Evolutionary conservation across 1,284 basidiomycete species (phyloP), one percentile per base, ranked within the genome.

Genomic region (Dichomitus squalens): DNA sequence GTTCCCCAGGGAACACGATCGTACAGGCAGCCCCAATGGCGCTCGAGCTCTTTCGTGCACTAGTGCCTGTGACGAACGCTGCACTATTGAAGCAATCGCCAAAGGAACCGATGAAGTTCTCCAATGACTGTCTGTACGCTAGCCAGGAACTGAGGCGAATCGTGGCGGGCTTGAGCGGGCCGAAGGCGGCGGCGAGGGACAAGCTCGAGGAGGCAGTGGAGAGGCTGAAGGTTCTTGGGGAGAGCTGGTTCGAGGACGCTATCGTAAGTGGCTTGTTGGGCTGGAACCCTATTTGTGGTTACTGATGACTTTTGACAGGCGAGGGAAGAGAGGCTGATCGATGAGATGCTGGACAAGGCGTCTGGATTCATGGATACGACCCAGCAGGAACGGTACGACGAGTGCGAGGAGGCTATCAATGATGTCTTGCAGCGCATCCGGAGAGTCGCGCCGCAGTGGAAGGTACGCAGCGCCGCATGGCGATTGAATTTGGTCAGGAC

Each of bases 41-140:
- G 3, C 79, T 96, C 46, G 93, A 96, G 59, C 76, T 98, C 6
- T 93, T 90, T 73, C 85, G 90, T 39, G 92, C 90, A 0, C 75
- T 96, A 31, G 88, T 92, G 71, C 93, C 92, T n/a, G 82, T 90
- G 7, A 79, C 81, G 40, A 88, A 88, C 62, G 74, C 79, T 1
- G 68, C 76, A 21, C 76, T 80, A 25, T 73, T 93, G 36, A 68
- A 74, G 14, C 74, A 80, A 34, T 80, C 83, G 0, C 78, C 88
- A 4, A 83, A 85, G 14, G 74, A 82, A 27, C 78, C 84, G 1
- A 88, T 98, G 81, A 85, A 89, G 51, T 92, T 93, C 69, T 87
- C 91, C 23, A 98, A 98, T 72, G 93, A 97, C 64, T 94, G 89
- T 65, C 70, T 82, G 25, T 95, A 90, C 71, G 76, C 98, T 57